Evolutionary conservation across 2,329 filamentous ascomycete genomes (phyloP), one percentile per base, ranked within the genome.

Genomic region (Ophiosphaerella herpotricha): DNA sequence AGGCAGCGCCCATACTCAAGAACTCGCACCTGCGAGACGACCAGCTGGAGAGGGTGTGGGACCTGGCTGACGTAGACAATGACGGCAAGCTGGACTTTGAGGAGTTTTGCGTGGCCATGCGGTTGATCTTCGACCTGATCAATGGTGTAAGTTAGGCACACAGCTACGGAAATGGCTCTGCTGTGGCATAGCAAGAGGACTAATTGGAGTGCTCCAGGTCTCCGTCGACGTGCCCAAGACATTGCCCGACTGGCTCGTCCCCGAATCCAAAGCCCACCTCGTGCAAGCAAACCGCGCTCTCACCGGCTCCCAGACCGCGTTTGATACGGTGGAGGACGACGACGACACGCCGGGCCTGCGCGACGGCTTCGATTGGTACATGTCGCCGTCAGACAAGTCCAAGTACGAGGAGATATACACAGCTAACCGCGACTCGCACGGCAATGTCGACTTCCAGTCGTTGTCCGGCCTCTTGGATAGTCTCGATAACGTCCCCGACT

Each of bases 341-440:
- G 82, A 96, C 52, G 92, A 96, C 62, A 85, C 87, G 4, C 85
- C 86, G 1, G 91, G 91, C 1, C 80, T 99, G 55, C 96, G 96
- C 73, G 91, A 97, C 74, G 93, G 93, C 11, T 99, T 99, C 74
- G 94, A 99, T 74, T 99, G 94, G 94, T 99, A 99, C 78, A 99
- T 99, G 91, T 91, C 86, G 52, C 94, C 94, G 0, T 76, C 80
- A 26, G 92, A 99, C 77, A 95, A 95, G 77, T 72, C 85, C 58
- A 97, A 97, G 75, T 99, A 99, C 77, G 91, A 97, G 75, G 90
- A 93, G 64, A 99, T 99, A 75, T 99, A 97, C 77, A 89, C 88
- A 58, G 91, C 95, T 66, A 95, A 91, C 77, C 85, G 91, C 54
- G 90, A 96, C 74, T 85, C 87, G 72, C 87, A 92, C 43, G 94